These are phyloP conservation scores for Entomophthora muscae DNA, from an alignment of 371 early-diverging fungal genomes.

Conservation along the genomic window DNA sequence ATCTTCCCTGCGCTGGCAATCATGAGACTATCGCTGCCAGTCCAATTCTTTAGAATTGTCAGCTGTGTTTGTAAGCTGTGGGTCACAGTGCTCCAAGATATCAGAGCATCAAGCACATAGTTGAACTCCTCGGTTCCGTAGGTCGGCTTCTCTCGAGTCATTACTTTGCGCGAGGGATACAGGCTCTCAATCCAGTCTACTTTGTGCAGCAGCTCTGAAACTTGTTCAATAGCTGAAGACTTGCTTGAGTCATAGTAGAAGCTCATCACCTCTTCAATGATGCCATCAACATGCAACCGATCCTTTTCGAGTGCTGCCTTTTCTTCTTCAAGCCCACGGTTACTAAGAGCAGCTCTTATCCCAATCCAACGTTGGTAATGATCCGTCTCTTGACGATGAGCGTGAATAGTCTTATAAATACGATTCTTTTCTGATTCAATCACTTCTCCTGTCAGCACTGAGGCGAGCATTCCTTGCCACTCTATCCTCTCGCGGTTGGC, in stretches of 20 bases:
- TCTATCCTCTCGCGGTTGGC: slow-evolving; percentile 49
- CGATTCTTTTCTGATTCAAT: slow-evolving; percentile 67
- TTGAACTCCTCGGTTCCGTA: slow-evolving; percentile 53
- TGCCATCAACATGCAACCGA: slow-evolving; percentile 36
- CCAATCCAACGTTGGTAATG: slow-evolving; percentile 59
- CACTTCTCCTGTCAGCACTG: slow-evolving; percentile 68
- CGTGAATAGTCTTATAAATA: slow-evolving; percentile 30
- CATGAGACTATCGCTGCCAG: slow-evolving; percentile 43
- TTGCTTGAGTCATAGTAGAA: slow-evolving; percentile 30
- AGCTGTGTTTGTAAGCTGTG: slow-evolving; percentile 49
- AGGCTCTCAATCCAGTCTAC: slow-evolving; percentile 58
- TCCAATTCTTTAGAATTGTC: slow-evolving; percentile 63
- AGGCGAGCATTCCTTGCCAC: slow-evolving; percentile 73
- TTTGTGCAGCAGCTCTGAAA: slow-evolving; percentile 43
- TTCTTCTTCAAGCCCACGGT: slow-evolving; percentile 41
- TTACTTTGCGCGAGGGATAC: slow-evolving; percentile 47
- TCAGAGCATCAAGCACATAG: slow-evolving; percentile 46
- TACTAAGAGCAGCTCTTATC: slow-evolving; percentile 41
- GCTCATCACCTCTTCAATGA: slow-evolving; percentile 40
- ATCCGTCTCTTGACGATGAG: slow-evolving; percentile 27
- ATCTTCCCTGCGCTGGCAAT: slow-evolving; percentile 26
- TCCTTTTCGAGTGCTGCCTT: slow-evolving; percentile 42
- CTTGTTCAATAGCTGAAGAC: slow-evolving; percentile 29
- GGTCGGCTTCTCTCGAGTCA: slow-evolving; percentile 43
- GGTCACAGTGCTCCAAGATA: slow-evolving; percentile 56